Evolutionary conservation across 176 grass and related monocot species (phyloP), one percentile per base, ranked within the genome.

Genomic region (Thinopyrum elongatum): DNA sequence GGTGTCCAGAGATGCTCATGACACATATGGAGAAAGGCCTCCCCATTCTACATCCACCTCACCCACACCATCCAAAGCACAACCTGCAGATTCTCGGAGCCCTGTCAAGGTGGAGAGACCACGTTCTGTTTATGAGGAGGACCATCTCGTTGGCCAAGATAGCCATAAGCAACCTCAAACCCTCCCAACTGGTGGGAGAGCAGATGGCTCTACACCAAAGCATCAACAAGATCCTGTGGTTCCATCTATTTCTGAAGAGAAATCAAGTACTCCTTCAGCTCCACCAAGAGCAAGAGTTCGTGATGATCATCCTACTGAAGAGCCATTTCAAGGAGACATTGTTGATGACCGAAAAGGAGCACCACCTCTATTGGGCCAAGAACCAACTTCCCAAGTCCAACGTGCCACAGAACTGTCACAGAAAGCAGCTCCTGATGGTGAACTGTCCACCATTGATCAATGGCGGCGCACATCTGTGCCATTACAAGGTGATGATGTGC

Each of bases 111-210:
- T 34, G 55, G 77, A 87, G 78, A 81, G 80, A 73, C 55, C 58
- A 51, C 44, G 36, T 70, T 86, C 77, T 62, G 31, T 39, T 75
- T 74, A 87, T 57, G 39, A 81, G 85, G 70, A 86, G 84, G 41
- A 34, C 36, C 76, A 57, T 86, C 34, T 47, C 19, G 84, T 47
- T n/a, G 36, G 19, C 71, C 51, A 60, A 80, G 65, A 63, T 57
- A 80, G 30, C 15, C 76, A 11, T 68, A 8, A 31, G 53, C 76
- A 80, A 79, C 49, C 75, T 79, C 47, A 70, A 60, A 46, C 25
- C 13, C 78, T 80, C 65, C 26, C 65, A 86, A 55, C 53, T 80
- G 51, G 64, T 79, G 84, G 41, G 77, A 73, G 79, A 63, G 66
- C 21, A 80, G 84, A 80, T 51, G 35, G 68, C 72, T 81, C 78